Base-by-base conservation (phyloP, 805 yeast genomes). In the Cyberlindnera amylophila region DNA sequence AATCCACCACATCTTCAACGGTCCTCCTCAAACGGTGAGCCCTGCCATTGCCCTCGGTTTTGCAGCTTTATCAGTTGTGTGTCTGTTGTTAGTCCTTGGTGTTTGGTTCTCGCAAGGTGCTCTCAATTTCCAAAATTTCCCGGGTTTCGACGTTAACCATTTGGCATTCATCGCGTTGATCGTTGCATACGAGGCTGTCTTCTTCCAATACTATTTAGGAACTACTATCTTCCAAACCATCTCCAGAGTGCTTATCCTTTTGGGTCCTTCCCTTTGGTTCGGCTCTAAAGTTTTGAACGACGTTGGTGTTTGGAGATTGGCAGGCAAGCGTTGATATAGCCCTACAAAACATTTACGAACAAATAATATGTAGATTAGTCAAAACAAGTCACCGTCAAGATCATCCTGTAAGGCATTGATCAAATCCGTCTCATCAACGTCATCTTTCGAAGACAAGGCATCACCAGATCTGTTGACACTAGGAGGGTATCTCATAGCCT, bases 401-500 rank as follows among this genome's bases (percentile, higher is more conserved):
- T 54, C 58, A 24, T 56, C 61, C 42, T 57, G 54, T 23, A 58
- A 43, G 2, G 55, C 57, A 31, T 51, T 52, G 32, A 55, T 39
- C 36, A 55, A 32, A 42, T 56, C 61, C 9, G 54, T 52, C 38
- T 56, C 61, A 18, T 54, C 53, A 10, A 42, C 26, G 8, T 50
- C 51, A 17, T 44, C 53, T 23, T 50, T 56, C 3, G 51, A 49
- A 3, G 49, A 36, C 13, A 47, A 35, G 3, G 49, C 46, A 35
- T 46, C 49, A 3, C 46, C 50, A 8, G 35, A 40, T 43, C 54
- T 54, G 44, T 54, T 58, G 16, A 47, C 49, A 45, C 60, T 58
- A 37, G 62, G 62, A 7, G 96, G 96, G 65, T 87, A 93, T 57
- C 97, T 79, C 97, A 93, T 88, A 8, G 96, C 88, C 67, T 87